phyloP scores from a whole-genome alignment of 2,329 filamentous ascomycete genomes.

The Colletotrichum camelliae region DNA sequence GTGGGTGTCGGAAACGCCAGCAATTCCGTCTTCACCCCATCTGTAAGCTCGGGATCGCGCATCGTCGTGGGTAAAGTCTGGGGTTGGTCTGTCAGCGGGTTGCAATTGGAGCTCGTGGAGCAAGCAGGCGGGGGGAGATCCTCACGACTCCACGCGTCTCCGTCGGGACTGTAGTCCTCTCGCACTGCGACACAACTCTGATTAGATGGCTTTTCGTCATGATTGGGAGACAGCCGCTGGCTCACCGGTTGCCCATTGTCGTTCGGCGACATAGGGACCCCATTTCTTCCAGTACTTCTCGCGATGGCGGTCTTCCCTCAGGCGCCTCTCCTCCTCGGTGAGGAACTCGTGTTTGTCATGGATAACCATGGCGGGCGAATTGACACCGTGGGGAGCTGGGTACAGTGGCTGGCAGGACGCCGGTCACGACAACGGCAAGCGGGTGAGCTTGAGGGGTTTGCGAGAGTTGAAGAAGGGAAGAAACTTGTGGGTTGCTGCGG shows the following conservation, averaged over 20 bases:
- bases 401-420: background rate
- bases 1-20: conserved; percentile 90
- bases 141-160: conserved; percentile 95
- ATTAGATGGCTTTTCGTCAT: background rate
- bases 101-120: conserved; percentile 17
- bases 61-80: conserved; percentile 94
- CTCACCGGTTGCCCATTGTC: conserved; percentile 93
- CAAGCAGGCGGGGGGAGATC: conserved; percentile 29
- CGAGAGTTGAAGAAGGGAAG: background rate
- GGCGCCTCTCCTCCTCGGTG: conserved; percentile 87
- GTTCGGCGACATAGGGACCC: conserved; percentile 91
- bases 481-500: conserved; percentile 15
- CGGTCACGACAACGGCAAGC: background rate
- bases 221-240: conserved; percentile 15
- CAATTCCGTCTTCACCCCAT: conserved; percentile 97
- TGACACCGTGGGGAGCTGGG: background rate
- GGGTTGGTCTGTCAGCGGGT: conserved; percentile 20
- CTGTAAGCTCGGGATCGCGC: conserved; percentile 87
- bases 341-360: conserved; percentile 88
- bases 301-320: conserved; percentile 83
- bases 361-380: conserved; percentile 72
- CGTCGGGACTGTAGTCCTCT: conserved; percentile 89
- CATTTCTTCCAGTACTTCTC: conserved; percentile 98
- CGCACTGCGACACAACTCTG: conserved; percentile 60
- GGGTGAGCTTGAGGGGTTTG: conserved; percentile 2